phyloP scores from a whole-genome alignment of 495 filamentous ascomycete species.

The Trichocladium uniseriatum region DNA sequence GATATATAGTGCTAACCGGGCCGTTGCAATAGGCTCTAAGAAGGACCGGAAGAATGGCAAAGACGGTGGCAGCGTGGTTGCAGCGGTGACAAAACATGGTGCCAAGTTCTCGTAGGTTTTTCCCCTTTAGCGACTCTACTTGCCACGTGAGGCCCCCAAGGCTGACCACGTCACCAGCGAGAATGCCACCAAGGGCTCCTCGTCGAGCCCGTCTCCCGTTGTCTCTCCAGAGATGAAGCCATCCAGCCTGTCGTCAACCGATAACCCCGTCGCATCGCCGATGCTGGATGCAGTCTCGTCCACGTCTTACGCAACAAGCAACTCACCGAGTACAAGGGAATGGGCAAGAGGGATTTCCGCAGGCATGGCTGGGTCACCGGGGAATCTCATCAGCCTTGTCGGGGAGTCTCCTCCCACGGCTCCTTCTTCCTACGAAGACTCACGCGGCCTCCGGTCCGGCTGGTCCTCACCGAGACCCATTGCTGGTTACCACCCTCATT shows the following conservation, averaged over 20 bases:
- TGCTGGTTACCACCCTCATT: constrained; percentile 32
- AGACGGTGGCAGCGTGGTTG: constrained; percentile 41
- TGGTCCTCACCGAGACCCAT: constrained; percentile 35
- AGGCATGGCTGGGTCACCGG: constrained; percentile 44
- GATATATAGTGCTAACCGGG: constrained; percentile 12
- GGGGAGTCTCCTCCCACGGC: constrained; percentile 46
- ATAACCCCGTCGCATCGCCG: constrained; percentile 31
- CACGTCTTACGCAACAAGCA: constrained; percentile 38
- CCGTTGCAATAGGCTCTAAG: constrained; percentile 29
- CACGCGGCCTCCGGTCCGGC: constrained; percentile 31
- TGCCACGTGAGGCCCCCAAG: constrained; percentile 1
- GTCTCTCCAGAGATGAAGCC: constrained; percentile 37
- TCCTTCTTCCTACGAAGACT: constrained; percentile 47
- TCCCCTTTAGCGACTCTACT: background rate
- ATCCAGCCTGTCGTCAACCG: constrained; percentile 27
- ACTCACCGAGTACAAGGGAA: constrained; percentile 42
- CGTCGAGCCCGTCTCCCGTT: constrained; percentile 34
- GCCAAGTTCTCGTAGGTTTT: constrained; percentile 41
- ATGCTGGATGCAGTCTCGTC: constrained; percentile 37
- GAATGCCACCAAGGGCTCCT: constrained; percentile 27
- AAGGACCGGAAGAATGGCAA: constrained; percentile 46
- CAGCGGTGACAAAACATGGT: constrained; percentile 44
- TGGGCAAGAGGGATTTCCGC: constrained; percentile 40
- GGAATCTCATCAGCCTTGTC: constrained; percentile 44
- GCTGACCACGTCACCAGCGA: constrained; percentile 24